These are phyloP conservation scores for Ceratocystis diversiconidia DNA, from an alignment of 2,329 filamentous ascomycete species.

Conservation along the genomic window DNA sequence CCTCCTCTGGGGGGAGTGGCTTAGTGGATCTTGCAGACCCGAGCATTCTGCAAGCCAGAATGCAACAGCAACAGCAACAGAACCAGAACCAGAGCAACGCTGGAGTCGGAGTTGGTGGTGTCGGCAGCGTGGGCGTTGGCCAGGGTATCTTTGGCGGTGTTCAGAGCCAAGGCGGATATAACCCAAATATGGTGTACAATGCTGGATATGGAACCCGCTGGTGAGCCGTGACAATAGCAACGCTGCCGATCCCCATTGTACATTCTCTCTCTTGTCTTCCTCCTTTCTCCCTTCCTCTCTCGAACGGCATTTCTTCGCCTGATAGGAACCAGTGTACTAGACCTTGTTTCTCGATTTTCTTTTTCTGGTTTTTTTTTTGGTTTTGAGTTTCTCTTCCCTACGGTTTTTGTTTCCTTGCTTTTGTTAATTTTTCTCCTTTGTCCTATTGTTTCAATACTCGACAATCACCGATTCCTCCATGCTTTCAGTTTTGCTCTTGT, in stretches of 20 bases:
- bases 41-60: slow-evolving; percentile 96
- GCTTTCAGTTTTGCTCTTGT: slow-evolving; percentile 21
- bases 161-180: slow-evolving; percentile 91
- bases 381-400: slow-evolving; percentile 18
- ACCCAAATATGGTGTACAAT: slow-evolving; percentile 65
- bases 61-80: slow-evolving; percentile 66
- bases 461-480: neutral
- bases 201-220: slow-evolving; percentile 15
- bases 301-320: slow-evolving; percentile 9
- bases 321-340: neutral
- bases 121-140: slow-evolving; percentile 33
- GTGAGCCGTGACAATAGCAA: slow-evolving; percentile 3
- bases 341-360: slow-evolving; percentile 19
- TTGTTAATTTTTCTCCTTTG: neutral
- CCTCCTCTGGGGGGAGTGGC: slow-evolving; percentile 97
- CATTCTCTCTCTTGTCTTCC: neutral
- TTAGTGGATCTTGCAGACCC: slow-evolving; percentile 99
- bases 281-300: neutral
- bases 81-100: slow-evolving; percentile 69
- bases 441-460: neutral
- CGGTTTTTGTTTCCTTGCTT: slow-evolving; percentile 19
- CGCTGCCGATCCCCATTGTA: neutral
- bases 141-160: slow-evolving; percentile 73
- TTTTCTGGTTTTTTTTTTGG: slow-evolving; percentile 21
- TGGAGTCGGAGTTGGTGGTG: slow-evolving; percentile 34